A percentile compares a stretch with the other conserved stretches of the same genome.
Evolutionary conservation across 306 rosid genomes (phyloP).

Genomic region (Senna siamea): DNA sequence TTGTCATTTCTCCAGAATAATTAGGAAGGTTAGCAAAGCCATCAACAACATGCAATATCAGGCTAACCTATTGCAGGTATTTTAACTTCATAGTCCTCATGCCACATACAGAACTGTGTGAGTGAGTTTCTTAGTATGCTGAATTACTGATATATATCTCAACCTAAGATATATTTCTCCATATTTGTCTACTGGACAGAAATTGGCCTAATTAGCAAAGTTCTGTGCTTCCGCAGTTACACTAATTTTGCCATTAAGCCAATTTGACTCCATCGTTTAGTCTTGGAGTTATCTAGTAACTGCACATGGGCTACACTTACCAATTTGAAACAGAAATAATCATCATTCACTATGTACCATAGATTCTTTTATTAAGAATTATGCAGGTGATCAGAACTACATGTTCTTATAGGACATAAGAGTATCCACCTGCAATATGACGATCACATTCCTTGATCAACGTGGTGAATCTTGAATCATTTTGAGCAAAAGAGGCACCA

Average conservation of each 20-base stretch:
- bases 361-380: not conserved
- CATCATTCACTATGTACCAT: constrained; percentile 4
- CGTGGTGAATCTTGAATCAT: constrained; percentile 62
- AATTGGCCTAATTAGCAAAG: not conserved
- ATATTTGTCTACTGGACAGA: not conserved
- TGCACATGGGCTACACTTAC: not conserved
- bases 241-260: not conserved
- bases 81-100: not conserved
- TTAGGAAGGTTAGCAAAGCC: not conserved
- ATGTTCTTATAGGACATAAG: not conserved
- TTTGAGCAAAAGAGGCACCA: constrained; percentile 67
- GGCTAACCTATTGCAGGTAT: not conserved
- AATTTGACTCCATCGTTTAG: not conserved
- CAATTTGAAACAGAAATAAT: not conserved
- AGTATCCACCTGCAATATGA: constrained; percentile 62
- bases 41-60: not conserved
- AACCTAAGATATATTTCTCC: not conserved
- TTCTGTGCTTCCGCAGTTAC: not conserved
- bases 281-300: not conserved
- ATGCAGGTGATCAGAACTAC: not conserved
- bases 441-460: constrained; percentile 73
- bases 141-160: not conserved
- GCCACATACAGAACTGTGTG: not conserved
- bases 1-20: not conserved
- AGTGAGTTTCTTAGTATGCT: not conserved